Evolutionary conservation across 345 rosid genomes (phyloP).

Genomic region (Populus davidiana): DNA sequence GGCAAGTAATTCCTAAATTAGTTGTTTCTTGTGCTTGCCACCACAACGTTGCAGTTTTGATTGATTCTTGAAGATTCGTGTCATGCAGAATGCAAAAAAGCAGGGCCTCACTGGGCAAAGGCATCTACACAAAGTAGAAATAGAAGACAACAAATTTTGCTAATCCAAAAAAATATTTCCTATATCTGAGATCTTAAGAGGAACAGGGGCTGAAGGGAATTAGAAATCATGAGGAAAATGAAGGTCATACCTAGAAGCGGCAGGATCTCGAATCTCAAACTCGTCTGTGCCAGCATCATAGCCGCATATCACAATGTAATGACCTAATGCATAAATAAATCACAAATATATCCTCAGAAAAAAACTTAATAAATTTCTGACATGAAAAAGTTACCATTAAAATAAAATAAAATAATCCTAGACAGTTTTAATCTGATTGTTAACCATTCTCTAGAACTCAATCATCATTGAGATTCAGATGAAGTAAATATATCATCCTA

Average conservation of each 20-base stretch:
- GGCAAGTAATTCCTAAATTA: background rate
- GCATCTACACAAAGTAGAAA: background rate
- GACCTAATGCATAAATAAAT: constrained; percentile 46
- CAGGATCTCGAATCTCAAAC: constrained; percentile 97
- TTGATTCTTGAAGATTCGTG: background rate
- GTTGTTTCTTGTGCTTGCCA: background rate
- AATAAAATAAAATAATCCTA: background rate
- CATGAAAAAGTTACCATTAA: background rate
- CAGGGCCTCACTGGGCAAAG: background rate
- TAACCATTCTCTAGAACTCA: background rate
- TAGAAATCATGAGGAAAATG: constrained; percentile 1
- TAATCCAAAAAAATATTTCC: background rate
- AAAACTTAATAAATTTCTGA: background rate
- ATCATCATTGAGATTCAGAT: background rate
- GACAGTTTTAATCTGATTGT: background rate
- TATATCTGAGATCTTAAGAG: background rate
- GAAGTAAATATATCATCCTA: background rate
- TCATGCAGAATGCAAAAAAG: background rate
- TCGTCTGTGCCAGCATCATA: constrained; percentile 69
- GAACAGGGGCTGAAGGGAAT: background rate
- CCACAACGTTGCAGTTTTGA: background rate
- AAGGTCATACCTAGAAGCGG: constrained; percentile 66
- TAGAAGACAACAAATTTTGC: background rate
- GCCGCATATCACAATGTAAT: constrained; percentile 85
- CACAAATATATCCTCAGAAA: background rate